phyloP scores from a whole-genome alignment of 139 green algal genomes.

The Chlamydomonas applanata region DNA sequence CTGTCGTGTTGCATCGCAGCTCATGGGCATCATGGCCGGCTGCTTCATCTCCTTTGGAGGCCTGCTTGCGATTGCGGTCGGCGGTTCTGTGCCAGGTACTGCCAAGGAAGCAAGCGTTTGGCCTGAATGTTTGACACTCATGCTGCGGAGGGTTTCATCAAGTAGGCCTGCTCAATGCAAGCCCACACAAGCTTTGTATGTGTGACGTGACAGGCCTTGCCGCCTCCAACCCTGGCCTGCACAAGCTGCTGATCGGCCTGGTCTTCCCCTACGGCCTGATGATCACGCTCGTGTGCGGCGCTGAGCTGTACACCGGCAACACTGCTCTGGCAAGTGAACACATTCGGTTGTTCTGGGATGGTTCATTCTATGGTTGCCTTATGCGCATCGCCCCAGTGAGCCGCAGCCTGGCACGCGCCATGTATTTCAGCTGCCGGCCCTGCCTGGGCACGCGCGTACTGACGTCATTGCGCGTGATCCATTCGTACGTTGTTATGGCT shows the following conservation, averaged over 20 bases:
- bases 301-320: constrained; percentile 89
- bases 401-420: no score
- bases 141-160: no score
- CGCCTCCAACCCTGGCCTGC: constrained; percentile 55
- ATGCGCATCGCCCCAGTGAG: no score
- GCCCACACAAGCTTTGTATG: not conserved
- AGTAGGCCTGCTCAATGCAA: no score
- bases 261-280: constrained; percentile 74
- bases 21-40: constrained; percentile 58
- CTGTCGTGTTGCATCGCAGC: not conserved
- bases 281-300: constrained; percentile 64
- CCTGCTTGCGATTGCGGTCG: constrained; percentile 61
- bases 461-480: no score
- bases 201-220: constrained; percentile 44
- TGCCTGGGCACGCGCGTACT: no score
- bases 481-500: no score
- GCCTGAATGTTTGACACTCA: no score
- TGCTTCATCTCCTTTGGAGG: constrained; percentile 70
- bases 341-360: no score
- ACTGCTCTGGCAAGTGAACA: constrained; percentile 41
- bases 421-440: no score
- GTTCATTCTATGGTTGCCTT: no score
- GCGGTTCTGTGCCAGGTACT: constrained; percentile 44
- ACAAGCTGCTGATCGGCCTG: constrained; percentile 48
- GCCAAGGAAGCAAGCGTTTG: no score